A percentile compares a stretch with the other conserved stretches of the same genome.
Conservation (phyloP, 164 flowering plant genomes). For the Nelumbo lutea region DNA sequence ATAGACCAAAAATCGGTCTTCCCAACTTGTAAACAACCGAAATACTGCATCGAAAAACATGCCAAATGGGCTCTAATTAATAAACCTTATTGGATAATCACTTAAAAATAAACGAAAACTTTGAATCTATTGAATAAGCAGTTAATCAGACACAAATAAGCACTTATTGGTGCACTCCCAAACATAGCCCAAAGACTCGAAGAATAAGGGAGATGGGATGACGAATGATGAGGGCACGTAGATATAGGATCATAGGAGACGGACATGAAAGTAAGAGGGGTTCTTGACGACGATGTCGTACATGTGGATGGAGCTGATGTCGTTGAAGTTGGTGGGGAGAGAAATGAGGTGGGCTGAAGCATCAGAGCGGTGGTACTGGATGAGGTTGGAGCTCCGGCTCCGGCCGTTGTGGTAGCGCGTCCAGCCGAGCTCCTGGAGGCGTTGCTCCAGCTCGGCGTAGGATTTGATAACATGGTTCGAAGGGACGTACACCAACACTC, state of each 20-base stretch:
- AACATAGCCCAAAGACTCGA: too few relatives aligned
- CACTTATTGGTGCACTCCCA: too few relatives aligned
- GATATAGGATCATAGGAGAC: constrained; percentile 14
- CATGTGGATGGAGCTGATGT: constrained; percentile 42
- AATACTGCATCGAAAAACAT: too few relatives aligned
- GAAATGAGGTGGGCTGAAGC: constrained; percentile 37
- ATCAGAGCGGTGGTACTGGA: constrained; percentile 46
- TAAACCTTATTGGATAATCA: too few relatives aligned
- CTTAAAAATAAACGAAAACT: too few relatives aligned
- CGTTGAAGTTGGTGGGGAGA: constrained; percentile 34
- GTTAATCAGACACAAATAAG: too few relatives aligned
- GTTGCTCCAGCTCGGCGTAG: constrained; percentile 40
- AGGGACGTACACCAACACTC: constrained; percentile 40
- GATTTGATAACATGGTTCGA: constrained; percentile 37
- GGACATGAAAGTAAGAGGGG: constrained; percentile 47
- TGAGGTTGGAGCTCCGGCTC: constrained; percentile 15
- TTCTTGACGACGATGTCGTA: constrained; percentile 65
- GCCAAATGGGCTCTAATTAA: too few relatives aligned
- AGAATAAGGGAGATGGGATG: background rate
- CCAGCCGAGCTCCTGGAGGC: constrained; percentile 48
- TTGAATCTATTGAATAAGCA: too few relatives aligned
- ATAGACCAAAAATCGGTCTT: too few relatives aligned
- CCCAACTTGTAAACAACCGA: too few relatives aligned
- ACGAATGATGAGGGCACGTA: background rate
- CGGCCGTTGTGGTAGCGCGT: constrained; percentile 26